Evolutionary conservation across 176 grass and related monocot species (phyloP).

Genomic region (Alloteropsis semialata): DNA sequence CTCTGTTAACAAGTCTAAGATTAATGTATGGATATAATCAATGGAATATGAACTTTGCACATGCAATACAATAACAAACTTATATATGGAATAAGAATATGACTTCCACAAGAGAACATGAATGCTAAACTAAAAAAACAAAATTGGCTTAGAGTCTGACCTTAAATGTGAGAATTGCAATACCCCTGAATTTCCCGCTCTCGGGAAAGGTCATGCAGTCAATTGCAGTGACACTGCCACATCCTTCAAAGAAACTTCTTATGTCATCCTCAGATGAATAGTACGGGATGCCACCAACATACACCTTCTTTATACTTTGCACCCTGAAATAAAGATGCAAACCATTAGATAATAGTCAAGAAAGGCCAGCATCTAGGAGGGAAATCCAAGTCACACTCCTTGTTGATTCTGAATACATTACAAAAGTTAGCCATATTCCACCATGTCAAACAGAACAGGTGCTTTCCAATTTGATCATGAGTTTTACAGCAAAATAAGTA

Average conservation of each 20-base stretch:
- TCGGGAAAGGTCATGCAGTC: conserved; percentile 94
- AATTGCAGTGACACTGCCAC: conserved; percentile 67
- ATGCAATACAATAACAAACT: background rate
- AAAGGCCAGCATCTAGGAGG: background rate
- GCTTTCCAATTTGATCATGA: background rate
- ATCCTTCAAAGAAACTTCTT: conserved; percentile 82
- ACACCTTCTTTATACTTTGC: conserved; percentile 73
- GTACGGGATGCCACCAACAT: conserved; percentile 95
- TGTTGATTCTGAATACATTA: background rate
- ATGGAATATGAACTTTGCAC: background rate
- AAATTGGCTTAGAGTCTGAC: conserved; percentile 34
- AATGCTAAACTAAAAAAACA: background rate
- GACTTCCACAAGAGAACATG: background rate
- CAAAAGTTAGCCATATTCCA: background rate
- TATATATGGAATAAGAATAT: background rate
- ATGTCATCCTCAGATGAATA: conserved; percentile 96
- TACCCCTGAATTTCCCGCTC: conserved; percentile 88
- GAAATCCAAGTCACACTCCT: background rate
- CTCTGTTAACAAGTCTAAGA: background rate
- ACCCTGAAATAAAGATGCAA: conserved; percentile 47
- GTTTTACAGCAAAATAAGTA: background rate
- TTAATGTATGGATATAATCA: background rate
- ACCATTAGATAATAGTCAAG: background rate
- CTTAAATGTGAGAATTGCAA: conserved; percentile 94
- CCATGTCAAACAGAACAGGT: background rate